Base-by-base conservation (phyloP, 164 flowering plant species). In the Taxillus chinensis region DNA sequence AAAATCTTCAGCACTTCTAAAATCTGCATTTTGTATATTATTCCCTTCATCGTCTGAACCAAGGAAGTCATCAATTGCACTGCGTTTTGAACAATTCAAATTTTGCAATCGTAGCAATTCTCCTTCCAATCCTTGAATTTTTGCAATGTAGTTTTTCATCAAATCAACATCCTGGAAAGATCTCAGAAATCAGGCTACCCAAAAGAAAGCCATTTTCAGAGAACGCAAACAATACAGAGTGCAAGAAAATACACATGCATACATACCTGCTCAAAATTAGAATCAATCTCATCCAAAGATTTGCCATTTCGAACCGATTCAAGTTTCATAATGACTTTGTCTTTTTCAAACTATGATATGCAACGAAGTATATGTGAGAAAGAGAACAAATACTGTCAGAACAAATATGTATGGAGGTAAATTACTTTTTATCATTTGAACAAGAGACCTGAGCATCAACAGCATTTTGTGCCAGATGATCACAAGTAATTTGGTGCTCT, bases 91-190 rank as follows among this genome's bases (percentile, higher is more conserved):
- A 46, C 62, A 64, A 39, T 70, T 74, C 45, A 72, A 72, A 61
- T 71, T 82, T 65, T 77, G 86, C 59, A 79, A 50, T 7, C 73
- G 79, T 50, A 79, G 41, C 65, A 95, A 41, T 67, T 95, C 86
- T n/a, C 80, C 83, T 78, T 95, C 99, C 51, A 91, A 64, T 53
- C 84, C 81, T 79, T 87, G 96, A 73, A 89, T 87, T 69, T 83
- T 95, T 7, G 83, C 66, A 15, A 85, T 80, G 67, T 91, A 91
- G 40, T 53, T 60, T 70, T 78, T 85, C 70, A 91, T 11, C 75
- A 91, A 67, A 72, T 78, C 83, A 64, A 51, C 63, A 61, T 86
- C 87, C 97, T 93, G 79, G 9, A 69, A 11, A 57, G 17, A 40
- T 39, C 13, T 27, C 17, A 55, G 5, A 45, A 60, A 1, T 6